These are phyloP conservation scores for Paraphaeosphaeria minitans DNA, from an alignment of 2,329 filamentous ascomycete species.

Conservation along the genomic window DNA sequence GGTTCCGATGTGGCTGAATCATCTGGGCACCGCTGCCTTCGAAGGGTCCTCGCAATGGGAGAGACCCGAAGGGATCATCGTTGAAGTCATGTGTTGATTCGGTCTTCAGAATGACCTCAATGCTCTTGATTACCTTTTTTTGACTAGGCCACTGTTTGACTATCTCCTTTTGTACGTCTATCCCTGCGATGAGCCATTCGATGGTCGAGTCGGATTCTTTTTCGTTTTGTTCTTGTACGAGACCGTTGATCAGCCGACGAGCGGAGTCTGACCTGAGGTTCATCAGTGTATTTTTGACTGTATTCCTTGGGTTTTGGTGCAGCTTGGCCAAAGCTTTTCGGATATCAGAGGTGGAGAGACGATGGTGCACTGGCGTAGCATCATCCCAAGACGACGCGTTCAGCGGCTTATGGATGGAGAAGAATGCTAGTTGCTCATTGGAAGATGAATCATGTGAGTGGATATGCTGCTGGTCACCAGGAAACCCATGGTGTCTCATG, in stretches of 20 bases:
- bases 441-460: neutral
- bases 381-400: constrained; percentile 32
- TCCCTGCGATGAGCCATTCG: constrained; percentile 36
- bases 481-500: constrained; percentile 1
- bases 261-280: constrained; percentile 34
- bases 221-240: constrained; percentile 36
- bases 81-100: constrained; percentile 15
- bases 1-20: constrained; percentile 12
- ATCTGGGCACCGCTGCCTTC: constrained; percentile 14
- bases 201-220: constrained; percentile 25
- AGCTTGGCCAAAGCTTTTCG: constrained; percentile 29
- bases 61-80: neutral
- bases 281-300: constrained; percentile 28
- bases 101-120: constrained; percentile 39
- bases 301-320: constrained; percentile 20
- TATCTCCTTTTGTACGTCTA: constrained; percentile 28
- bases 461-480: neutral
- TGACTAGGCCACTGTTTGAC: constrained; percentile 10
- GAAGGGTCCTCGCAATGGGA: constrained; percentile 10
- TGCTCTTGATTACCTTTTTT: constrained; percentile 19
- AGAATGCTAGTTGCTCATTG: constrained; percentile 31
- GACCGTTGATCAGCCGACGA: constrained; percentile 30
- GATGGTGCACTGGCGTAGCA: constrained; percentile 28
- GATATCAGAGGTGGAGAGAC: constrained; percentile 28
- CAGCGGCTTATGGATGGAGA: constrained; percentile 31